Percentiles rank a stretch among this genome's conserved stretches.
Conservation (phyloP, 2,329 filamentous ascomycete species). For the Cytospora schulzeri region DNA sequence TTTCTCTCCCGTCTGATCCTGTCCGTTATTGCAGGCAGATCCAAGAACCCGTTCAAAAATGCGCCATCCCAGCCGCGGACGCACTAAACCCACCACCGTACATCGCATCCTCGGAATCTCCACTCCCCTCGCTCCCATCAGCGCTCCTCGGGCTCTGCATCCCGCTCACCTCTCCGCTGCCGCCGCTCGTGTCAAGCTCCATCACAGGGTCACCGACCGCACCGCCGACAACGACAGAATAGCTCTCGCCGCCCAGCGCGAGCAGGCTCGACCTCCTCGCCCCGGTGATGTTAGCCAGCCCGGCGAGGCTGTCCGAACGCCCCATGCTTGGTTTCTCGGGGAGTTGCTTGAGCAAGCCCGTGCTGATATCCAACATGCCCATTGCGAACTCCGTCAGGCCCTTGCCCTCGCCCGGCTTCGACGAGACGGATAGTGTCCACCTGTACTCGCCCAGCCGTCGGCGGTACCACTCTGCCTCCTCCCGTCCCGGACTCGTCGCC, state of each 20-base stretch:
- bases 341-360: slow-evolving; percentile 67
- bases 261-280: slow-evolving; percentile 42
- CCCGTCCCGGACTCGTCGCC: slow-evolving; percentile 82
- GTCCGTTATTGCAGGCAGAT: background rate
- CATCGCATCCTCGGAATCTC: slow-evolving; percentile 59
- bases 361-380: slow-evolving; percentile 74
- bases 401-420: slow-evolving; percentile 65
- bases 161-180: slow-evolving; percentile 49
- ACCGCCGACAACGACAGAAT: slow-evolving; percentile 32
- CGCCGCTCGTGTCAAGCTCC: slow-evolving; percentile 40
- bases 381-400: slow-evolving; percentile 71
- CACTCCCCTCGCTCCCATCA: slow-evolving; percentile 41
- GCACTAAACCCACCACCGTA: slow-evolving; percentile 49
- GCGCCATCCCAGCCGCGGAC: slow-evolving; percentile 39
- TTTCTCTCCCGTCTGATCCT: background rate
- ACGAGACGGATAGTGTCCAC: slow-evolving; percentile 89
- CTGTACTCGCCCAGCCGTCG: slow-evolving; percentile 84
- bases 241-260: slow-evolving; percentile 37
- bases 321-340: slow-evolving; percentile 71
- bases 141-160: slow-evolving; percentile 53
- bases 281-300: slow-evolving; percentile 50
- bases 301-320: slow-evolving; percentile 53
- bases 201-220: slow-evolving; percentile 29
- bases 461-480: slow-evolving; percentile 93
- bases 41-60: slow-evolving; percentile 26